Percentiles rank a stretch among this genome's conserved stretches.
Evolutionary conservation across 495 filamentous ascomycete species (phyloP).

Genomic region (Penicillium alfredii): DNA sequence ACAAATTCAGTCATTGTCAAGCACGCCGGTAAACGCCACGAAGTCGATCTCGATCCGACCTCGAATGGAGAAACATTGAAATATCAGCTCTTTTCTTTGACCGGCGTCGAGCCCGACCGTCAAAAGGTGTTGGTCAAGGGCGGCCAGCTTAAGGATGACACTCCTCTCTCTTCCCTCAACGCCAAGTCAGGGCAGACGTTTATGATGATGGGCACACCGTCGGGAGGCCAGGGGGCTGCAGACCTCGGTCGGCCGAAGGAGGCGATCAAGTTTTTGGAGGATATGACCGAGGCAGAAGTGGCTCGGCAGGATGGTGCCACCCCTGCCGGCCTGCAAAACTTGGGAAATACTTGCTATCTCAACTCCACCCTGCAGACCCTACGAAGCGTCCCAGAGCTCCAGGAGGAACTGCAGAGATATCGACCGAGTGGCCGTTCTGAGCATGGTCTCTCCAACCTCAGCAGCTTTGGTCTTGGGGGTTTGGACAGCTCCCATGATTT

Average conservation of each 20-base stretch:
- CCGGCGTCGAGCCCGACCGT: constrained; percentile 90
- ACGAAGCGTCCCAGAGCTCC: constrained; percentile 83
- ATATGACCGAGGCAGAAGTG: constrained; percentile 94
- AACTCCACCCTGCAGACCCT: constrained; percentile 93
- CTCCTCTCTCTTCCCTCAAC: constrained; percentile 72
- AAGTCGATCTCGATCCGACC: constrained; percentile 81
- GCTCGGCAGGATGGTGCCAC: constrained; percentile 76
- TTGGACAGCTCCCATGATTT: constrained; percentile 62
- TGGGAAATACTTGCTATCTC: constrained; percentile 97
- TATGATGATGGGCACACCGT: constrained; percentile 96
- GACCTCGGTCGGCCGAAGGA: constrained; percentile 70
- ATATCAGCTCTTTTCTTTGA: constrained; percentile 88
- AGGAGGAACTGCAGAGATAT: constrained; percentile 71
- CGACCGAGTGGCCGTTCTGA: constrained; percentile 34
- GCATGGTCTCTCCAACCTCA: constrained; percentile 42
- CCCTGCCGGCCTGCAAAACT: constrained; percentile 84
- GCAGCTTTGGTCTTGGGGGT: constrained; percentile 55
- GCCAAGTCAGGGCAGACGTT: constrained; percentile 82
- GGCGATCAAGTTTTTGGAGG: constrained; percentile 81
- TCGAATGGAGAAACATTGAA: constrained; percentile 91
- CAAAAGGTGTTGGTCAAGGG: constrained; percentile 95
- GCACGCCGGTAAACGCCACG: constrained; percentile 88
- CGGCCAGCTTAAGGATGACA: constrained; percentile 91
- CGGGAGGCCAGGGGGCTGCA: constrained; percentile 48
- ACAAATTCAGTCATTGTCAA: constrained; percentile 74